phyloP scores from a whole-genome alignment of 2,329 filamentous ascomycete genomes.

The Pyricularia grisea region DNA sequence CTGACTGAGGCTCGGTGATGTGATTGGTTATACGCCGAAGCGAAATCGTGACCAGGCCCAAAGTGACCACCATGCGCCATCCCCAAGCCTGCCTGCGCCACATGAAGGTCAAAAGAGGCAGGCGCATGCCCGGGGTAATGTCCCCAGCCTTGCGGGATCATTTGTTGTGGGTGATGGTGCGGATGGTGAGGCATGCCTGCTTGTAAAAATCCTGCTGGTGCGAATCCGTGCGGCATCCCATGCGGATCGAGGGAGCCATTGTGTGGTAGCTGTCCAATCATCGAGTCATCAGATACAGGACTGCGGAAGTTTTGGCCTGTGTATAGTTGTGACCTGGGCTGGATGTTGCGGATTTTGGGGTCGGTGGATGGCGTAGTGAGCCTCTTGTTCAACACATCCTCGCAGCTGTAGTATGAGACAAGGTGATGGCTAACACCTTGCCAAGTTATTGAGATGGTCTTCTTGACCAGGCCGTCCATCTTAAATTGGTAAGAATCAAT shows the following conservation, averaged over 20 bases:
- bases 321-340: slow-evolving; percentile 48
- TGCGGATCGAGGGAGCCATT: not conserved
- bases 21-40: not conserved
- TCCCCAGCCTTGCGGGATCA: not conserved
- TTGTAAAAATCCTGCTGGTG: not conserved
- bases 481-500: slow-evolving; percentile 91
- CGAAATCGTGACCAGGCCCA: not conserved
- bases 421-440: slow-evolving; percentile 72
- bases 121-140: not conserved
- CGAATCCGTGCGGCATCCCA: not conserved
- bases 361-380: slow-evolving; percentile 51
- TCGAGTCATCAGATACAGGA: slow-evolving; percentile 4
- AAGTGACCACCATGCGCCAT: not conserved
- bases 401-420: slow-evolving; percentile 79
- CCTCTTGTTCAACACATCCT: slow-evolving; percentile 59
- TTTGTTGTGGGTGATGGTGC: not conserved
- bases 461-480: slow-evolving; percentile 74
- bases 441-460: slow-evolving; percentile 76
- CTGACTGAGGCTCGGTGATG: not conserved
- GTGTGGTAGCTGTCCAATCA: not conserved
- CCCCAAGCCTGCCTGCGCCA: not conserved
- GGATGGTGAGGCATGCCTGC: not conserved
- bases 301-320: slow-evolving; percentile 55
- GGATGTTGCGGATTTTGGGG: slow-evolving; percentile 35
- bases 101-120: not conserved